phyloP scores from a whole-genome alignment of 352 stramenopile genomes.

The Globisporangium mamillatum region DNA sequence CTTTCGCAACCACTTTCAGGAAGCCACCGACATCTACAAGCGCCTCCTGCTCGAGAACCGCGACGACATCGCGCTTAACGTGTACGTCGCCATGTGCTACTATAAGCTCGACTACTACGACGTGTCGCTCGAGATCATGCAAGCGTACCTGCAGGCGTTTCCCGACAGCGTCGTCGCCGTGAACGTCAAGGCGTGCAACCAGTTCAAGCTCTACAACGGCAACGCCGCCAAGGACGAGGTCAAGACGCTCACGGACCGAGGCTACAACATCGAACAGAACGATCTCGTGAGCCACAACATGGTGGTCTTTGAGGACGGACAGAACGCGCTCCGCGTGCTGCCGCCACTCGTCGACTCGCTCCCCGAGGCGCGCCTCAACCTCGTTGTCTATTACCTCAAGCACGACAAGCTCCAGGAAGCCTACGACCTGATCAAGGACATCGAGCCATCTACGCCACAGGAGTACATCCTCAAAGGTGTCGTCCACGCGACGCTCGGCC shows the following conservation, averaged over 20 bases:
- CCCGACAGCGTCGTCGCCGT: slow-evolving; percentile 91
- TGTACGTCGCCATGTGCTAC: slow-evolving; percentile 98
- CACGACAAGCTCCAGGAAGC: slow-evolving; percentile 92
- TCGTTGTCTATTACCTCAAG: slow-evolving; percentile 93
- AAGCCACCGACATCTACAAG: slow-evolving; percentile 97
- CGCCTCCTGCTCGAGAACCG: slow-evolving; percentile 92
- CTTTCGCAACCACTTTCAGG: slow-evolving; percentile 92
- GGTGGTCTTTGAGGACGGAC: slow-evolving; percentile 94
- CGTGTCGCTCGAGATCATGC: slow-evolving; percentile 95
- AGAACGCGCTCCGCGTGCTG: slow-evolving; percentile 91
- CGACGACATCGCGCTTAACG: slow-evolving; percentile 96
- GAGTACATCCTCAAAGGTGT: slow-evolving; percentile 92
- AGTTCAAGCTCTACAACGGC: slow-evolving; percentile 97
- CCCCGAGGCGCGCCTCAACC: slow-evolving; percentile 93
- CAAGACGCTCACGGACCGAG: slow-evolving; percentile 88
- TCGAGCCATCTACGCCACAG: slow-evolving; percentile 92
- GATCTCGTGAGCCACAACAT: slow-evolving; percentile 96
- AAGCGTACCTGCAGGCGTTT: slow-evolving; percentile 92
- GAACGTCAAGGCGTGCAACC: slow-evolving; percentile 97
- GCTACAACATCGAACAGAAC: slow-evolving; percentile 89
- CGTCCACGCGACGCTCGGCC: slow-evolving; percentile 90
- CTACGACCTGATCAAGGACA: slow-evolving; percentile 93
- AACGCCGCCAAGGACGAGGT: slow-evolving; percentile 94
- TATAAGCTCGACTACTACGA: slow-evolving; percentile 99
- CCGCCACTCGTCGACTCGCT: slow-evolving; percentile 91